Evolutionary conservation across 169 alveolate species (phyloP), one percentile per base, ranked within the genome.

Genomic region (Plasmodium inui): DNA sequence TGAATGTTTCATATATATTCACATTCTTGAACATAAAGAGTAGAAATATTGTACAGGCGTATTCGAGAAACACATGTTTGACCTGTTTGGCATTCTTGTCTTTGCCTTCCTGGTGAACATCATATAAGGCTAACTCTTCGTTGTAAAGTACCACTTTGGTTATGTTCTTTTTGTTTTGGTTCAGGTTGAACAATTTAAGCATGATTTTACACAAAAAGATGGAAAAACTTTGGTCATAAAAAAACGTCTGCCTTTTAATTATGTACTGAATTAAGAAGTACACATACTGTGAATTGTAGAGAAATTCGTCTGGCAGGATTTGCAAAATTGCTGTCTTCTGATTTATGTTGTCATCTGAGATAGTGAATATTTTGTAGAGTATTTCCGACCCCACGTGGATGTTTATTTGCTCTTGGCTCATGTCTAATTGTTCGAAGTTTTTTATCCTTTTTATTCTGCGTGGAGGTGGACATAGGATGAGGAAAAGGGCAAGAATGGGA

Each of bases 221-320:
- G 61, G 82, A 85, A 30, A 85, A 85, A 74, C 67, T 72, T 50
- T 73, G 19, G 57, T 85, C 85, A 39, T 73, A 85, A 85, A 85
- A 85, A 73, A 85, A 85, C 0, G 85, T 85, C 30, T 85, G 85
- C 37, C 57, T 85, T 85, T 85, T 85, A 85, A 85, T 74, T 50
- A 74, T 74, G 80, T 85, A 85, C 41, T 85, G 84, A 28, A 85
- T 85, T 37, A 85, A 34, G 84, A 73, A 85, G 44, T 85, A 85
- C n/a, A 74, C 71, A 74, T 46, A 85, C 17, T 85, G 32, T 19
- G 93, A 44, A 19, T 85, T 85, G 78, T 85, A 85, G n/a, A 85
- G 67, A 30, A 85, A 32, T 2, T 85, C 93, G n/a, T 85, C 93
- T 50, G 93, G 79, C 39, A 85, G 46, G 39, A 85, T 28, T 8